These are phyloP conservation scores for Sphaerobolus stellatus DNA, from an alignment of 1,284 basidiomycete species.

Conservation along the genomic window DNA sequence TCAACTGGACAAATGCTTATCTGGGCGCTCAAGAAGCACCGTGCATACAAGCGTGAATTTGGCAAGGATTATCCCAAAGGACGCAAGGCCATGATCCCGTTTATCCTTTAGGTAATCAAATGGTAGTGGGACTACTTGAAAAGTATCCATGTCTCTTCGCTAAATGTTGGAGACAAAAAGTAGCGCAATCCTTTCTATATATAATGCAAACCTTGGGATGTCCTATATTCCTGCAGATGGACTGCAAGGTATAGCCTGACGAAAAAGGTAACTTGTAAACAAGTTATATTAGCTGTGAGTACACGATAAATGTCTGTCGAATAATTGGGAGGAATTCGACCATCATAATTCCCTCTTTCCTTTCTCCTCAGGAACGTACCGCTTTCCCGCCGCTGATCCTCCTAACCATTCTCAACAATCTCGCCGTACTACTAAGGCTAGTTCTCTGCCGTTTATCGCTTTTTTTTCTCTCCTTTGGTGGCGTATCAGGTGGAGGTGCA, in stretches of 20 bases:
- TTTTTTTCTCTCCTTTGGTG: neutral
- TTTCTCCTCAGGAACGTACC: neutral
- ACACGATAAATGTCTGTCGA: neutral
- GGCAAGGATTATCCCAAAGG: constrained; percentile 77
- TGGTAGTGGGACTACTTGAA: neutral
- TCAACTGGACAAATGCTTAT: constrained; percentile 73
- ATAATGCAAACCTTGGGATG: neutral
- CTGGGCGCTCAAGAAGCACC: constrained; percentile 95
- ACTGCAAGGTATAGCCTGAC: too few species aligned
- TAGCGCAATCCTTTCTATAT: neutral
- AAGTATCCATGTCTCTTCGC: neutral
- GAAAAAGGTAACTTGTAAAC: too few species aligned
- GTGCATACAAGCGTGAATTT: constrained; percentile 90
- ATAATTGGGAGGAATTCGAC: neutral
- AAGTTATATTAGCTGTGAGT: neutral
- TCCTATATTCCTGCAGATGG: neutral
- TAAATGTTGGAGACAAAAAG: neutral
- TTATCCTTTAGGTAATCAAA: constrained; percentile 45
- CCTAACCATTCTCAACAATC: neutral
- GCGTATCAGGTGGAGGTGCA: constrained; percentile 8
- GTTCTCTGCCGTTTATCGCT: neutral
- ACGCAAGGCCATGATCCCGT: constrained; percentile 83
- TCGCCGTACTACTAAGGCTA: neutral
- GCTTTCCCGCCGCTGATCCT: neutral
- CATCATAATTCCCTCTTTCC: neutral